Percentiles rank a stretch among this genome's conserved stretches.
phyloP scores from a whole-genome alignment of 2,329 filamentous ascomycete species.

The Penicillium capsulatum region DNA sequence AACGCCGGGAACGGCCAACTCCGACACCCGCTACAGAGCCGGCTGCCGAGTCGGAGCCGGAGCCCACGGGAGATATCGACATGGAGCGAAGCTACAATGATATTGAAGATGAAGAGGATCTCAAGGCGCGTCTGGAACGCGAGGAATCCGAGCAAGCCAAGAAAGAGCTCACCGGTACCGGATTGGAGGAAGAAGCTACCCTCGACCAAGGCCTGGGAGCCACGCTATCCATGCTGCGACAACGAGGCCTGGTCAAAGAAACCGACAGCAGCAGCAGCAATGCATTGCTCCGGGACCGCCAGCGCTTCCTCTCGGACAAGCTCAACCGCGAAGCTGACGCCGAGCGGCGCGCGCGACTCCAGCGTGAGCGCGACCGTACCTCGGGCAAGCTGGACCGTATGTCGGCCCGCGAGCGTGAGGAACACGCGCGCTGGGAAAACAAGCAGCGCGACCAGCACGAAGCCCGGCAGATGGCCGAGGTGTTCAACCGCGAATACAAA shows the following conservation, averaged over 20 bases:
- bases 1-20: conserved; percentile 46
- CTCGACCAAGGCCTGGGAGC: conserved; percentile 75
- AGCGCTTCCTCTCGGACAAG: conserved; percentile 76
- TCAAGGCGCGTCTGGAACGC: conserved; percentile 48
- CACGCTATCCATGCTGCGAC: conserved; percentile 74
- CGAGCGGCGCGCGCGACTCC: conserved; percentile 70
- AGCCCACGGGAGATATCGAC: conserved; percentile 52
- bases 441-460: conserved; percentile 80
- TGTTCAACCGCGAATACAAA: conserved; percentile 83
- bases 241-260: conserved; percentile 74
- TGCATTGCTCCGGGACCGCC: conserved; percentile 63
- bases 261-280: conserved; percentile 61
- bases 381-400: conserved; percentile 80
- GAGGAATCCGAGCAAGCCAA: conserved; percentile 43
- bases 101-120: conserved; percentile 48
- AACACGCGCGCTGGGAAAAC: conserved; percentile 84
- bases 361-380: conserved; percentile 83
- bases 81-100: conserved; percentile 53
- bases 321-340: conserved; percentile 71
- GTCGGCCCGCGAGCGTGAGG: conserved; percentile 87
- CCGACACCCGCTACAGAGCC: conserved; percentile 24
- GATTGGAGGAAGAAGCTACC: conserved; percentile 79
- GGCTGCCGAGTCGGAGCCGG: conserved; percentile 42
- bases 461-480: conserved; percentile 73
- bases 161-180: conserved; percentile 56